Evolutionary conservation across 1,139 yeast genomes (phyloP).

Genomic region (Kodamaea alishanica): DNA sequence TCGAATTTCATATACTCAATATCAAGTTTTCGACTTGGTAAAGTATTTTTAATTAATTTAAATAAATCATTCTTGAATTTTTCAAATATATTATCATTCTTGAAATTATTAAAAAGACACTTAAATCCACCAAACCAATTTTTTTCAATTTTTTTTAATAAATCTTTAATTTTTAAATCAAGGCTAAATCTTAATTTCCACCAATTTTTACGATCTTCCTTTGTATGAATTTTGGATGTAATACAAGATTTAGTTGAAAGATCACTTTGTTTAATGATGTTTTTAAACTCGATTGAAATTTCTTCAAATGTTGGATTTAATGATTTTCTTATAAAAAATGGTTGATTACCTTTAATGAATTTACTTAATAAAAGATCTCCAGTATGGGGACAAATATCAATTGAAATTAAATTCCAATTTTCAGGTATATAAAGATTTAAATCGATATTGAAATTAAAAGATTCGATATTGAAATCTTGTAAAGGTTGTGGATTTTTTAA

Average conservation of each 20-base stretch:
- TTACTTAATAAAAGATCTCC: conserved; percentile 58
- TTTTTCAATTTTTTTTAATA: conserved; percentile 59
- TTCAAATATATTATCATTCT: conserved; percentile 23
- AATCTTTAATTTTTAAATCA: conserved; percentile 51
- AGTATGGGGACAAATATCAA: conserved; percentile 58
- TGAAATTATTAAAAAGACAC: conserved; percentile 49
- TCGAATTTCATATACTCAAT: conserved; percentile 37
- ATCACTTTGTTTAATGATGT: conserved; percentile 59
- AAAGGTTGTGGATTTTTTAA: neutral
- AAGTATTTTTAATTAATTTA: conserved; percentile 27
- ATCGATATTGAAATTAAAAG: conserved; percentile 15
- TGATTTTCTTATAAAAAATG: conserved; percentile 59
- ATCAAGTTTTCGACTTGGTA: conserved; percentile 32
- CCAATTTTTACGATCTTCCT: conserved; percentile 68
- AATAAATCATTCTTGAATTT: conserved; percentile 38
- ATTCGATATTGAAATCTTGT: conserved; percentile 5
- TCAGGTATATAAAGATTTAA: conserved; percentile 33
- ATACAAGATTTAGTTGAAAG: conserved; percentile 52
- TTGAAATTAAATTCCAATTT: conserved; percentile 56
- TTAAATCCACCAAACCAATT: conserved; percentile 82
- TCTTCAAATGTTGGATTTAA: conserved; percentile 48
- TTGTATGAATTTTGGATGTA: conserved; percentile 49
- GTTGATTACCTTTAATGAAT: conserved; percentile 30
- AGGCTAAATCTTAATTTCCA: conserved; percentile 67
- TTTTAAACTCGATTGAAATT: conserved; percentile 42